A percentile compares a stretch with the other conserved stretches of the same genome.
These are phyloP conservation scores for Herpetospermum pedunculosum DNA, from an alignment of 306 rosid genomes.

Conservation along the genomic window DNA sequence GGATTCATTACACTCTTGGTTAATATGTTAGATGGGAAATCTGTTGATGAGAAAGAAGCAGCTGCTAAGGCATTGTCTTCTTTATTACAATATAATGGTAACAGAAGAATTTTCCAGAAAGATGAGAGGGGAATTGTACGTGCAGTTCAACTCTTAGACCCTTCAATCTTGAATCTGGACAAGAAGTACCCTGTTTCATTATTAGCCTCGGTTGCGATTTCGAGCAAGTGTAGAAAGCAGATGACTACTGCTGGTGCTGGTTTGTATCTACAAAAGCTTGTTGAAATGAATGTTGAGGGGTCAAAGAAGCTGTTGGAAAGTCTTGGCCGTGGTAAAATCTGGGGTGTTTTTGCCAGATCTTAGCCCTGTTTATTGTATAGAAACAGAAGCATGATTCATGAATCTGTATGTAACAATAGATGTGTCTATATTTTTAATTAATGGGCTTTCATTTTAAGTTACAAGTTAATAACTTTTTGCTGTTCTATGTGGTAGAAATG, in stretches of 20 bases:
- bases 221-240: constrained; percentile 62
- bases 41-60: constrained; percentile 67
- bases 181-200: constrained; percentile 71
- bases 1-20: constrained; percentile 51
- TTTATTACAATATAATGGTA: constrained; percentile 28
- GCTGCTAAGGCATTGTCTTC: constrained; percentile 66
- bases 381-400: constrained; percentile 21
- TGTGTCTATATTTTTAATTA: constrained; percentile 12
- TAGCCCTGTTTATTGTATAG: constrained; percentile 18
- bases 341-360: constrained; percentile 85
- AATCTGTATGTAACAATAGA: constrained; percentile 28
- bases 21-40: constrained; percentile 86
- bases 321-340: constrained; percentile 78
- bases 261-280: constrained; percentile 53
- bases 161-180: constrained; percentile 50
- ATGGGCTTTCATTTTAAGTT: constrained; percentile 3
- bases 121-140: constrained; percentile 55
- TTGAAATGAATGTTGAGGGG: constrained; percentile 62
- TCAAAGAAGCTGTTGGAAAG: constrained; percentile 71
- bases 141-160: constrained; percentile 66
- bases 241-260: constrained; percentile 76
- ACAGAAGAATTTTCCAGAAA: constrained; percentile 49
- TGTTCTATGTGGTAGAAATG: constrained; percentile 4
- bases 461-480: neutral
- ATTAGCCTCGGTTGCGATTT: constrained; percentile 43